phyloP scores from a whole-genome alignment of 2,329 filamentous ascomycete genomes.

The Fusarium robinianum region DNA sequence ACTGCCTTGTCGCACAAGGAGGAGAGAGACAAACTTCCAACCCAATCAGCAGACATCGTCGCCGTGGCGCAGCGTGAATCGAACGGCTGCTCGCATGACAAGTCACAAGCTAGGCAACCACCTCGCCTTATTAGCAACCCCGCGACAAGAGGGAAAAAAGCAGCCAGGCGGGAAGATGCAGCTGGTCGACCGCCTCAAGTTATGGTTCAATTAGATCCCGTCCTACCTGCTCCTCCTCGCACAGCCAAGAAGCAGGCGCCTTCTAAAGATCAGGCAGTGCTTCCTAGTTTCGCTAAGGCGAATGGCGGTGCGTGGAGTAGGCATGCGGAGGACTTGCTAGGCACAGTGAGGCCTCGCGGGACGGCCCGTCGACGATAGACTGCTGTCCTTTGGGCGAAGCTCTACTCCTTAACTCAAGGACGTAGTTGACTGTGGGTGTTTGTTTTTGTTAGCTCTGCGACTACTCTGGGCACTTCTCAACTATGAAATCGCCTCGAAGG shows the following conservation, averaged over 20 bases:
- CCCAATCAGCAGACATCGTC: not conserved
- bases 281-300: slow-evolving; percentile 53
- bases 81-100: slow-evolving; percentile 7
- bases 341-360: slow-evolving; percentile 57
- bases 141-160: slow-evolving; percentile 58
- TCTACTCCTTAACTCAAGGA: too few relatives aligned
- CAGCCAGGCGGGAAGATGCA: slow-evolving; percentile 56
- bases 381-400: too few relatives aligned
- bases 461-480: too few relatives aligned
- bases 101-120: slow-evolving; percentile 15
- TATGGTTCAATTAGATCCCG: slow-evolving; percentile 45
- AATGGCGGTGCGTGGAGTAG: slow-evolving; percentile 70
- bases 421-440: too few relatives aligned
- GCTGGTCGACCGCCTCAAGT: slow-evolving; percentile 52
- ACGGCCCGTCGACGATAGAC: slow-evolving; percentile 9
- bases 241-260: slow-evolving; percentile 2
- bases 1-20: slow-evolving; percentile 4
- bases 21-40: not conserved
- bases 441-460: too few relatives aligned
- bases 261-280: slow-evolving; percentile 14
- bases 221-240: slow-evolving; percentile 16
- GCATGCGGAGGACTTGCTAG: slow-evolving; percentile 70
- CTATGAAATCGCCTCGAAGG: too few relatives aligned
- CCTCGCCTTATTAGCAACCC: slow-evolving; percentile 50
- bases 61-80: not conserved